Evolutionary conservation across 495 filamentous ascomycete species (phyloP), one percentile per base, ranked within the genome.

Genomic region (Podospora fimiseda): DNA sequence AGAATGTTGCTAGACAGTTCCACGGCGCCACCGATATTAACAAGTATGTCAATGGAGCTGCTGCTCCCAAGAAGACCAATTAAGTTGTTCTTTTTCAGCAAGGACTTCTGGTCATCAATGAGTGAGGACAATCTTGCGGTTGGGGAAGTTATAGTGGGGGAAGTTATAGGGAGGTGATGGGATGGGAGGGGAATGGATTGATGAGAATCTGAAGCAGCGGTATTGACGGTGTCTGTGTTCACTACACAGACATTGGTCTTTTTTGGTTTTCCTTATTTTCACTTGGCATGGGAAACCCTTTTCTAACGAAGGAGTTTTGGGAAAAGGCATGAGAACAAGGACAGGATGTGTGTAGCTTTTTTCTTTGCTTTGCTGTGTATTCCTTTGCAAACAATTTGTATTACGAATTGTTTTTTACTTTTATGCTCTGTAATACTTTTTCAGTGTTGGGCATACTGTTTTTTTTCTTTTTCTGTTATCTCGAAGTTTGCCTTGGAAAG

Each of bases 1-100:
- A 97, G 86, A 75, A 76, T 47, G 64, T 75, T 18, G 75, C 85
- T 36, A 75, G 79, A 61, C 82, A 89, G 70, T 90, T 80, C 56
- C 82, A 88, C 59, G 87, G 89, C 61, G 74, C 77, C 23, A 95
- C 92, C 14, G 89, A 97, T 61, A 59, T 89, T 56, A 76, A 76
- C 66, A 81, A 80, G 66, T 90, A 90, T 66, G 64, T 82, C 50
- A 70, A 74, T 53, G 80, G 78, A 16, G 66, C 75, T 41, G 70
- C 71, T 23, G 72, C 78, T n/a, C 72, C 74, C 47, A 78, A 78
- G 69, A 78, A 78, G 70, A 68, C 73, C 20, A 65, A 65, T 40
- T 78, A 73, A 63, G 48, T 16, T 5, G 14, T 1, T 4, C 14
- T n/a, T 3, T 14, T 19, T 3, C 1, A 18, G 9, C 4, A 13